Percentiles rank a stretch among this genome's conserved stretches.
Evolutionary conservation across 1,284 basidiomycete genomes (phyloP).

Genomic region (Ganoderma resinaceum): DNA sequence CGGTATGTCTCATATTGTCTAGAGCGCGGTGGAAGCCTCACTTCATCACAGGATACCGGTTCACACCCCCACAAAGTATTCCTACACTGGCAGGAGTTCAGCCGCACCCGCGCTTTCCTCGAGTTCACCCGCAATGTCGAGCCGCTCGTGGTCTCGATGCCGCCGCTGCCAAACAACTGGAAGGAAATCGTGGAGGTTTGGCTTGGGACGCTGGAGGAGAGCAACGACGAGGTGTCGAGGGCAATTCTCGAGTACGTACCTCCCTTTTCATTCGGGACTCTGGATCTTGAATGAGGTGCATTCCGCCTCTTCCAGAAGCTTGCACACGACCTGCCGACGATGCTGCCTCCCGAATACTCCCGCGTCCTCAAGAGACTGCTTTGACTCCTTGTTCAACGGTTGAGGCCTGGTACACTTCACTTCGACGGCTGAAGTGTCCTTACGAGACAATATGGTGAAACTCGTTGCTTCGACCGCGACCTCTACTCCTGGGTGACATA

Average conservation of each 20-base stretch:
- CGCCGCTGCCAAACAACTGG: slow-evolving; percentile 85
- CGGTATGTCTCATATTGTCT: slow-evolving; percentile 45
- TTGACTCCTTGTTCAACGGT: slow-evolving; percentile 67
- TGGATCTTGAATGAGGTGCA: slow-evolving; percentile 28
- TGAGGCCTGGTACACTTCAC: slow-evolving; percentile 78
- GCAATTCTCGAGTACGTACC: slow-evolving; percentile 73
- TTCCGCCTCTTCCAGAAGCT: slow-evolving; percentile 77
- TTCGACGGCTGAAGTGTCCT: slow-evolving; percentile 67
- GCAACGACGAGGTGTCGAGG: slow-evolving; percentile 74
- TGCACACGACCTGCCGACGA: slow-evolving; percentile 76
- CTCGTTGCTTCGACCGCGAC: slow-evolving; percentile 48
- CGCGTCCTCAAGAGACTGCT: slow-evolving; percentile 61
- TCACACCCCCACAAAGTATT: slow-evolving; percentile 78
- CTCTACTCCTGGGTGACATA: slow-evolving; percentile 60
- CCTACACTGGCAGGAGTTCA: slow-evolving; percentile 79
- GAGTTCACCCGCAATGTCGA: slow-evolving; percentile 68
- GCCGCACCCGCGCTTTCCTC: slow-evolving; percentile 80
- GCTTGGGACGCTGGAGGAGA: slow-evolving; percentile 57
- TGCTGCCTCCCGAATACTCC: slow-evolving; percentile 65
- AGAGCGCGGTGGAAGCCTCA: background rate
- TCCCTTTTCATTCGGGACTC: slow-evolving; percentile 9
- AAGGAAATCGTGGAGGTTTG: slow-evolving; percentile 68
- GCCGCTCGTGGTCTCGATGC: slow-evolving; percentile 76
- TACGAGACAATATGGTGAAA: slow-evolving; percentile 57
- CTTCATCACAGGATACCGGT: slow-evolving; percentile 62